Evolutionary conservation across 129 eudicot genomes (phyloP).

Genomic region (Deinandra increscens): DNA sequence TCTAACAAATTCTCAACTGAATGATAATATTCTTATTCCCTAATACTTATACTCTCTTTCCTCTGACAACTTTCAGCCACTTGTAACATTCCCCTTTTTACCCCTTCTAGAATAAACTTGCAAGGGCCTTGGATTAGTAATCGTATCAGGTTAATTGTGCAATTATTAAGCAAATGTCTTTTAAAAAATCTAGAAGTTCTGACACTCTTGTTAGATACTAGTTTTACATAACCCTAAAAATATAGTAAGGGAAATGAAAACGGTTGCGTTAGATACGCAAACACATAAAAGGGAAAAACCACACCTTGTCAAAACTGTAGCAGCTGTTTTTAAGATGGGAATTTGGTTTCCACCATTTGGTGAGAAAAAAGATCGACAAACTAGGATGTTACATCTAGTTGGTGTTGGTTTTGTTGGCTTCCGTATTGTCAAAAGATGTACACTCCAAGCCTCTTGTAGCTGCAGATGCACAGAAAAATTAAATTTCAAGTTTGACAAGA

Average conservation of each 20-base stretch:
- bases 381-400: slow-evolving; percentile 45
- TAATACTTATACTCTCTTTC: too few species aligned
- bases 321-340: slow-evolving; percentile 51
- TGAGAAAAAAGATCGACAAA: slow-evolving; percentile 58
- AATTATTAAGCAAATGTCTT: neutral
- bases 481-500: slow-evolving; percentile 5
- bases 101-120: too few species aligned
- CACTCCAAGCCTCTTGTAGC: slow-evolving; percentile 64
- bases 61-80: too few species aligned
- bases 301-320: slow-evolving; percentile 55
- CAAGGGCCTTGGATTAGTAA: too few species aligned
- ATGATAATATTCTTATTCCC: too few species aligned
- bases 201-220: neutral
- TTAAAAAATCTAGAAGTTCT: neutral
- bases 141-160: too few species aligned
- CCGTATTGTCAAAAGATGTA: slow-evolving; percentile 36
- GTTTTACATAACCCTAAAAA: neutral
- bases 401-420: slow-evolving; percentile 32
- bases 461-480: slow-evolving; percentile 32
- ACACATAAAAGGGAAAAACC: neutral
- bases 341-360: slow-evolving; percentile 57
- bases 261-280: neutral
- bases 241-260: neutral
- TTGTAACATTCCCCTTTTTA: too few species aligned
- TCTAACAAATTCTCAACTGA: too few species aligned